These are phyloP conservation scores for Lavandula angustifolia DNA, from an alignment of 257 asterid species.

Conservation along the genomic window DNA sequence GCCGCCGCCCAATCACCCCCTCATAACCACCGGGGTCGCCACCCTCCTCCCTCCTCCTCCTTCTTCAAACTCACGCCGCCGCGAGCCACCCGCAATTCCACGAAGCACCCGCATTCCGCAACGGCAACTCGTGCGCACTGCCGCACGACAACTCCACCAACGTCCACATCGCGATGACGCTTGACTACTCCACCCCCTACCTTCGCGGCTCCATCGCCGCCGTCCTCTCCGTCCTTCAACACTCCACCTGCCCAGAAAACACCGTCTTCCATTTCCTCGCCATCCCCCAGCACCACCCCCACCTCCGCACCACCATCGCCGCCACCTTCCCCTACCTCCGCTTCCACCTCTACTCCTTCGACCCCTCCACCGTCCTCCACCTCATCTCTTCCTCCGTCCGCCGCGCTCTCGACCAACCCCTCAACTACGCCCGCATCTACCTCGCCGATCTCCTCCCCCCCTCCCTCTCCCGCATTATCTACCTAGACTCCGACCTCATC, in stretches of 20 bases:
- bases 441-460: constrained; percentile 70
- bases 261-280: constrained; percentile 81
- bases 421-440: constrained; percentile 90
- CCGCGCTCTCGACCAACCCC: constrained; percentile 85
- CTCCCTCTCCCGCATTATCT: constrained; percentile 59
- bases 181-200: constrained; percentile 83
- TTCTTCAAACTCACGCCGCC: constrained; percentile 29
- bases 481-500: constrained; percentile 86
- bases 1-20: constrained; percentile 38
- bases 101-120: constrained; percentile 90
- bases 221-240: constrained; percentile 82
- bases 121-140: constrained; percentile 58
- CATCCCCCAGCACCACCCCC: constrained; percentile 45
- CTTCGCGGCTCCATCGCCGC: constrained; percentile 94
- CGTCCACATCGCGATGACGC: constrained; percentile 86
- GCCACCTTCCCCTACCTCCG: constrained; percentile 80
- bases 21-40: constrained; percentile 26
- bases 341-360: constrained; percentile 69
- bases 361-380: constrained; percentile 59
- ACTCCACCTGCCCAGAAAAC: constrained; percentile 85
- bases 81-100: constrained; percentile 53
- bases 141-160: constrained; percentile 39
- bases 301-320: constrained; percentile 57
- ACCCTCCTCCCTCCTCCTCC: constrained; percentile 31
- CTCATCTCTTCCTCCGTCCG: constrained; percentile 87